These are phyloP conservation scores for Cercospora berteroae DNA, from an alignment of 2,329 filamentous ascomycete species.

Conservation along the genomic window DNA sequence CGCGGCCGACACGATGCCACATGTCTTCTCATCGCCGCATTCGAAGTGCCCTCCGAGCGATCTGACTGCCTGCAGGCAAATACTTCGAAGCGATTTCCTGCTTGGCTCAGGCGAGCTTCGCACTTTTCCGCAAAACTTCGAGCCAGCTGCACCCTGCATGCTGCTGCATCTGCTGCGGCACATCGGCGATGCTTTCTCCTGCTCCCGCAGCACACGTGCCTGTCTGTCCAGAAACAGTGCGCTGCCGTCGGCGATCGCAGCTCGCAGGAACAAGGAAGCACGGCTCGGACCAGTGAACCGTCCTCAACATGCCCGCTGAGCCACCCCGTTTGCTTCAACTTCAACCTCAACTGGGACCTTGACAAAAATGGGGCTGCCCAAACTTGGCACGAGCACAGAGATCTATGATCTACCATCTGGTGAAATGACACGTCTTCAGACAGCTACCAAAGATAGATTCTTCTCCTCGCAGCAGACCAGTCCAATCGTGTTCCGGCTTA, in stretches of 20 bases:
- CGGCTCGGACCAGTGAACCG: conserved; percentile 2
- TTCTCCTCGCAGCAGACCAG: neutral
- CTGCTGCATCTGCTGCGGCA: conserved; percentile 7
- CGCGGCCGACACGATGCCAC: neutral
- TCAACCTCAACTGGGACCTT: neutral
- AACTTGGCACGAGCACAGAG: neutral
- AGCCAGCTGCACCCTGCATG: conserved; percentile 8
- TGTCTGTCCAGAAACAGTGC: conserved; percentile 12
- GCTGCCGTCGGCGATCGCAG: conserved; percentile 10
- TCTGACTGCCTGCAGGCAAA: neutral
- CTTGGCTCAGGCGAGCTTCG: neutral
- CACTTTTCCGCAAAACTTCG: neutral
- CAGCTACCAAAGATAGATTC: neutral
- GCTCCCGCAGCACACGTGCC: conserved; percentile 12
- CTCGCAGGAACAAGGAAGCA: conserved; percentile 3
- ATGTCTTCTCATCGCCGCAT: neutral
- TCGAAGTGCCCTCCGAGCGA: neutral
- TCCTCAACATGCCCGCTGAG: conserved; percentile 1
- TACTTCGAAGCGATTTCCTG: neutral
- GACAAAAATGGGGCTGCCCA: neutral
- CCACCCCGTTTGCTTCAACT: neutral
- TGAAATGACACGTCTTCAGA: neutral
- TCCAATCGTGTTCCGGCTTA: neutral
- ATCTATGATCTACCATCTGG: neutral
- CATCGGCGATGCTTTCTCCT: conserved; percentile 12